phyloP scores from a whole-genome alignment of 1,284 basidiomycete species.

The Vanrija sp. region DNA sequence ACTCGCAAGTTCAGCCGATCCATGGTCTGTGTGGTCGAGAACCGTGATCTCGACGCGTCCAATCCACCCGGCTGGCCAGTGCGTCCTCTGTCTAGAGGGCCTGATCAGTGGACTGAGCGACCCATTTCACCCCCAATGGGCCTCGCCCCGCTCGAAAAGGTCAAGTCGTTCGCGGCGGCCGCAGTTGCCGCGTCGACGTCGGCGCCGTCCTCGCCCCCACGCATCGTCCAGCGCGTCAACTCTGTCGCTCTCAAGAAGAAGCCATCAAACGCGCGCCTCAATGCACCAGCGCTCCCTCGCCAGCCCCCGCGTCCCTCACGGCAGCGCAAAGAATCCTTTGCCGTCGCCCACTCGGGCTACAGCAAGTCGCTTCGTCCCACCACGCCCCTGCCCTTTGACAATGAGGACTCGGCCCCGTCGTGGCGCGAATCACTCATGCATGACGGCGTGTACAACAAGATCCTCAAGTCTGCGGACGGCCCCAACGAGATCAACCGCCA shows the following conservation, averaged over 20 bases:
- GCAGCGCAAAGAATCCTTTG: conserved; percentile 32
- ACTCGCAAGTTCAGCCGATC: conserved; percentile 7
- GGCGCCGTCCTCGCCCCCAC: too few relatives aligned
- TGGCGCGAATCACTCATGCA: conserved; percentile 32
- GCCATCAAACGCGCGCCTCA: too few relatives aligned
- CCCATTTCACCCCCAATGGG: conserved; percentile 8
- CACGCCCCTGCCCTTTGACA: not conserved
- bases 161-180: too few relatives aligned
- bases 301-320: conserved; percentile 30
- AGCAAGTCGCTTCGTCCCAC: conserved; percentile 24
- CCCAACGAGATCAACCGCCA: conserved; percentile 60
- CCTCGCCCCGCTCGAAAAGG: too few relatives aligned
- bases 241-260: too few relatives aligned
- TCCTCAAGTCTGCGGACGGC: conserved; percentile 42
- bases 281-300: conserved; percentile 6
- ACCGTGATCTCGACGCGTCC: not conserved
- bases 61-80: too few relatives aligned
- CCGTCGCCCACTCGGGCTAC: conserved; percentile 36
- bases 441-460: conserved; percentile 19
- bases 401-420: conserved; percentile 6
- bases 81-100: too few relatives aligned
- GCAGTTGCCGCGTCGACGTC: too few relatives aligned
- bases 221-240: too few relatives aligned
- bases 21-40: conserved; percentile 6
- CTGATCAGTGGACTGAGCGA: conserved; percentile 1